Percentiles rank a stretch among this genome's conserved stretches.
phyloP scores from a whole-genome alignment of 2,329 filamentous ascomycete species.

The Monilinia fructicola region DNA sequence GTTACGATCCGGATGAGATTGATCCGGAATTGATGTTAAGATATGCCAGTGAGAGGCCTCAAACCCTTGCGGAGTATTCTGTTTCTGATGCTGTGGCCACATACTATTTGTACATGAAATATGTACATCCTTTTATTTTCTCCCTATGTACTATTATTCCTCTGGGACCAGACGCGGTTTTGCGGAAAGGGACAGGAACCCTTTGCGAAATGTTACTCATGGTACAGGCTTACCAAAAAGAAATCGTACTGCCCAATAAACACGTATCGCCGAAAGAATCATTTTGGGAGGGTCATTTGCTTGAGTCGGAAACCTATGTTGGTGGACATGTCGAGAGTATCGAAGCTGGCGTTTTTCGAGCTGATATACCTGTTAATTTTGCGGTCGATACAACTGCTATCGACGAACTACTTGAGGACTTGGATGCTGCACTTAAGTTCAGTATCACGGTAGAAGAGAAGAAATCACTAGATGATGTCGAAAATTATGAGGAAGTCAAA shows the following conservation, averaged over 20 bases:
- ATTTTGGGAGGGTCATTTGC: slow-evolving; percentile 94
- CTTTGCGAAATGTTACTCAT: slow-evolving; percentile 99
- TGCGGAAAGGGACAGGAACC: slow-evolving; percentile 95
- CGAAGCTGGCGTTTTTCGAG: slow-evolving; percentile 92
- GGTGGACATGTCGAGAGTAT: slow-evolving; percentile 99
- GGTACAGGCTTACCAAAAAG: slow-evolving; percentile 93
- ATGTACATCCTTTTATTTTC: slow-evolving; percentile 99
- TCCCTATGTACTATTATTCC: slow-evolving; percentile 96
- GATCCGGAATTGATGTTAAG: slow-evolving; percentile 97
- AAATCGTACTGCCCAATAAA: slow-evolving; percentile 94
- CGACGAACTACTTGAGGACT: slow-evolving; percentile 80
- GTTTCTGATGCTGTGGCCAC: slow-evolving; percentile 98
- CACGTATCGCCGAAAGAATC: slow-evolving; percentile 86
- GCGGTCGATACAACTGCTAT: slow-evolving; percentile 84
- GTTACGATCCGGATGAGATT: slow-evolving; percentile 96
- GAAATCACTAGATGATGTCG: slow-evolving; percentile 74
- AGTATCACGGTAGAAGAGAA: slow-evolving; percentile 82
- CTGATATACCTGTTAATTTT: slow-evolving; percentile 94
- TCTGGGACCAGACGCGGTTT: slow-evolving; percentile 84
- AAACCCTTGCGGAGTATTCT: slow-evolving; percentile 94
- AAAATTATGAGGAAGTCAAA: slow-evolving; percentile 82
- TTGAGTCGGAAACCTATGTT: slow-evolving; percentile 97
- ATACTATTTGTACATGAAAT: slow-evolving; percentile 99
- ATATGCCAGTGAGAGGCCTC: slow-evolving; percentile 83
- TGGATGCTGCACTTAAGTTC: slow-evolving; percentile 87